Base-by-base conservation (phyloP, 306 rosid species). In the Hylodesmum podocarpum region DNA sequence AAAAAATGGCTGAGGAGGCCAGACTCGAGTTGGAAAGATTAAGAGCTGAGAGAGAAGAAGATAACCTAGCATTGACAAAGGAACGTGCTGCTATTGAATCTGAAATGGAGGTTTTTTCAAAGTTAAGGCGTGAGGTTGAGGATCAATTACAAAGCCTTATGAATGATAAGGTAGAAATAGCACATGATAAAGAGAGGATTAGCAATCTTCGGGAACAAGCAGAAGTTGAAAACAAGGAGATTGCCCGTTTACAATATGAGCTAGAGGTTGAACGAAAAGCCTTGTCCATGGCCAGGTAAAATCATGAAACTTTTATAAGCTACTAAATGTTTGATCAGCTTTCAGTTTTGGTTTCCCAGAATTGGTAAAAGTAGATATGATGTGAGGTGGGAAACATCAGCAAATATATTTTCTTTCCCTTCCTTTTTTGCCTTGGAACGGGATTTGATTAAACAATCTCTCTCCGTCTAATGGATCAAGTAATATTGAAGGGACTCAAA, bases 261-360 rank as follows among this genome's bases (percentile, higher is more conserved):
- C 88, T 96, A 58, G 97, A 96, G 89, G 99, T 96, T 33, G 99
- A 96, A 83, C 84, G 96, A 47, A 92, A 92, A 84, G 99, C 99
- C 64, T 83, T 96, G 89, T 89, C 99, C 65, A 90, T 96, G 97
- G 99, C 99, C 89, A 96, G 99, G 99, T 96, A 89, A 69, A 74
- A 27, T 66, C 40, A 34, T 73, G 50, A 63, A 62, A 44, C 57
- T 54, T 37, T 53, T 61, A 6, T 28, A 41, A 34, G 64, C 75
- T 63, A 43, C 69, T 79, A 36, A 66, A 63, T 73, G 43, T 70
- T 49, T 57, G 4, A 57, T 66, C 55, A 25, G 55, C 71, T 29
- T 78, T 72, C 19, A 29, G 16, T 62, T 57, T 62, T 77, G 67
- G 40, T 41, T 71, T 66, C 61, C 41, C 59, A 7, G 5, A 12